phyloP scores from a whole-genome alignment of 164 flowering plant species.

The Chimonanthus praecox region DNA sequence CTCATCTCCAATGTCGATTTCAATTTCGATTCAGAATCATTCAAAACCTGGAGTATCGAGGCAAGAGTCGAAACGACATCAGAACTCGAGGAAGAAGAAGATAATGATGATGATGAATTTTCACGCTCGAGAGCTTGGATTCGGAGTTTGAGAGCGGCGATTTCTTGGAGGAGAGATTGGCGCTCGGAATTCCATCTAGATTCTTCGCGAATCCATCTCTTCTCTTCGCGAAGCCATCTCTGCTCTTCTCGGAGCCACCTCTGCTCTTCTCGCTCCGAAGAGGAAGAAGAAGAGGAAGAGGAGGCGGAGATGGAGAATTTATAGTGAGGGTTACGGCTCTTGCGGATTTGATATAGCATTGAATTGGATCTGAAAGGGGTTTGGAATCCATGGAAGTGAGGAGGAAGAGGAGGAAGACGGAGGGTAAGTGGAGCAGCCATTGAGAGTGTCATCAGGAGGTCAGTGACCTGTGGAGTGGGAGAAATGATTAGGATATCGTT shows the following conservation, averaged over 20 bases:
- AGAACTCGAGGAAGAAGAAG: constrained; percentile 24
- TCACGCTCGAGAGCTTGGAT: constrained; percentile 43
- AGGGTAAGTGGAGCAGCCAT: constrained; percentile 4
- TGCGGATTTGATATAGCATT: constrained; percentile 4
- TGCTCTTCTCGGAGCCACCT: constrained; percentile 45
- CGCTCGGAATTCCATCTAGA: constrained; percentile 67
- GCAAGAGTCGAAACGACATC: constrained; percentile 29
- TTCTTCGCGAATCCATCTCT: constrained; percentile 77
- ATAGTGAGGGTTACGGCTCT: not conserved
- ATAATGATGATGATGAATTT: constrained; percentile 10
- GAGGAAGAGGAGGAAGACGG: constrained; percentile 4
- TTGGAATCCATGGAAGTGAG: not conserved
- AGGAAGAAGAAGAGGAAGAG: constrained; percentile 5
- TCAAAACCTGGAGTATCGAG: constrained; percentile 33
- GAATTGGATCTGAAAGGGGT: not conserved
- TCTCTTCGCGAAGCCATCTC: constrained; percentile 80
- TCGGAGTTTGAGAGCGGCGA: constrained; percentile 39
- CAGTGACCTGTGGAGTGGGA: not conserved
- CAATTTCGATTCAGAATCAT: constrained; percentile 26
- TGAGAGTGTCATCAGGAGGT: not conserved
- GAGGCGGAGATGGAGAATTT: not conserved
- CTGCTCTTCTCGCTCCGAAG: constrained; percentile 24
- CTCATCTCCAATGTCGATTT: constrained; percentile 14
- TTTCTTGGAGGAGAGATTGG: constrained; percentile 46
- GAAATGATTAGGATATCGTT: not conserved